These are phyloP conservation scores for Zygosaccharomyces pseudorouxii DNA, from an alignment of 805 yeast species.

Conservation along the genomic window DNA sequence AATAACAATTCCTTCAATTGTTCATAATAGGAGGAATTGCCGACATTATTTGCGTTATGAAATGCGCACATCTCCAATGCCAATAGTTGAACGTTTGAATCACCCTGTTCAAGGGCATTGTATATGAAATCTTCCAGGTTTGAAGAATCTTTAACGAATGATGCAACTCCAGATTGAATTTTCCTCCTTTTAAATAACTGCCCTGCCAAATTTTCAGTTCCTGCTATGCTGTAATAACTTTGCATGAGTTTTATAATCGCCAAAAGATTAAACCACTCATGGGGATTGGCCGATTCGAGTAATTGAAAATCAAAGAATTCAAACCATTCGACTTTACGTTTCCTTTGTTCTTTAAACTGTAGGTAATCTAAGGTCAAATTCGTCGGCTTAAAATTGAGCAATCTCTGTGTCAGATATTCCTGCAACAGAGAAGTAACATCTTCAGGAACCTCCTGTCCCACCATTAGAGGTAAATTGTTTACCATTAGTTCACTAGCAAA, in stretches of 20 bases:
- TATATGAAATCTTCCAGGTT: conserved; percentile 18
- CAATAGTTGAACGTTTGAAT: conserved; percentile 8
- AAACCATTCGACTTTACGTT: conserved; percentile 13
- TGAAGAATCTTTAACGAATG: conserved; percentile 15
- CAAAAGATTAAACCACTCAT: conserved; percentile 22
- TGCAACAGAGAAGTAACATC: conserved; percentile 5
- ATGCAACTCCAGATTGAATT: conserved; percentile 9
- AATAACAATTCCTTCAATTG: conserved; percentile 13
- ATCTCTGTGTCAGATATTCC: conserved; percentile 19
- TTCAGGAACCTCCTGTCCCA: conserved; percentile 16
- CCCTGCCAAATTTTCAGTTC: neutral
- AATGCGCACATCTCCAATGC: conserved; percentile 26
- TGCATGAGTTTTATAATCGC: conserved; percentile 17
- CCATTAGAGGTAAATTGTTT: conserved; percentile 21
- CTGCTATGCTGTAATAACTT: conserved; percentile 14
- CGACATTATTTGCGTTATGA: conserved; percentile 8
- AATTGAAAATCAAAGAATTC: conserved; percentile 19
- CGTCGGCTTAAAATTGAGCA: conserved; percentile 14
- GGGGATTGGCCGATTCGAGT: conserved; percentile 5
- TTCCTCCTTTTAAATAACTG: conserved; percentile 24
- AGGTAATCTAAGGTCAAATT: conserved; percentile 6
- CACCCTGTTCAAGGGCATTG: conserved; percentile 13
- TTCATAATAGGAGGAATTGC: neutral
- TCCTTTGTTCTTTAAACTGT: neutral
- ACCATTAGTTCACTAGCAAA: conserved; percentile 41